Percentiles rank a stretch among this genome's conserved stretches.
Conservation (phyloP, 768 basidiomycete genomes). For the Tulasnella sp. region DNA sequence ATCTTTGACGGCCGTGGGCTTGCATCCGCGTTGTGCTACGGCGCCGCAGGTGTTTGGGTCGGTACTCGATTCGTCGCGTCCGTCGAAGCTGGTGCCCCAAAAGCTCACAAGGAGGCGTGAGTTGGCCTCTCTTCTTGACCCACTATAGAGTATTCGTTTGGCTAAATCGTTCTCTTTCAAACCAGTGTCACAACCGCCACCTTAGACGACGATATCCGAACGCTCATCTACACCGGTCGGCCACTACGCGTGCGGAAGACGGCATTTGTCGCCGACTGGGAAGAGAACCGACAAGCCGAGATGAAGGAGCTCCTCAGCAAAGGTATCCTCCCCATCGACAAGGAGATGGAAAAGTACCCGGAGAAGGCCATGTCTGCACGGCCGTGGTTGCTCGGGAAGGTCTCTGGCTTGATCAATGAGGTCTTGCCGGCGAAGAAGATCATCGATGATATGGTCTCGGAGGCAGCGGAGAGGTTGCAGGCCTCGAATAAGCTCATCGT, state of each 20-base stretch:
- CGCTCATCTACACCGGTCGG: conserved; percentile 83
- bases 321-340: conserved; percentile 67
- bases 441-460: conserved; percentile 69
- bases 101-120: conserved; percentile 67
- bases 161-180: not conserved
- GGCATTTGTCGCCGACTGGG: conserved; percentile 78
- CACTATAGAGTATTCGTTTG: not conserved
- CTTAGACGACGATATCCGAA: conserved; percentile 53
- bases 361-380: conserved; percentile 59
- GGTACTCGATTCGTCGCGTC: conserved; percentile 81
- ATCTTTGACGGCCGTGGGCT: conserved; percentile 81
- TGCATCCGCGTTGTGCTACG: conserved; percentile 80
- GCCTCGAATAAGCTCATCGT: conserved; percentile 19
- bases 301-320: conserved; percentile 71
- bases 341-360: conserved; percentile 67
- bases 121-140: conserved; percentile 10
- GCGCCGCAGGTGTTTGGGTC: conserved; percentile 77
- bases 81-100: conserved; percentile 69
- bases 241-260: conserved; percentile 79
- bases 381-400: conserved; percentile 76
- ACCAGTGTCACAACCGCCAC: conserved; percentile 11
- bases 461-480: conserved; percentile 49
- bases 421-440: conserved; percentile 74
- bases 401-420: conserved; percentile 48
- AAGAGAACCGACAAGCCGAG: conserved; percentile 64